Conservation (phyloP, 139 green algal species). For the Yamagishiella unicocca region DNA sequence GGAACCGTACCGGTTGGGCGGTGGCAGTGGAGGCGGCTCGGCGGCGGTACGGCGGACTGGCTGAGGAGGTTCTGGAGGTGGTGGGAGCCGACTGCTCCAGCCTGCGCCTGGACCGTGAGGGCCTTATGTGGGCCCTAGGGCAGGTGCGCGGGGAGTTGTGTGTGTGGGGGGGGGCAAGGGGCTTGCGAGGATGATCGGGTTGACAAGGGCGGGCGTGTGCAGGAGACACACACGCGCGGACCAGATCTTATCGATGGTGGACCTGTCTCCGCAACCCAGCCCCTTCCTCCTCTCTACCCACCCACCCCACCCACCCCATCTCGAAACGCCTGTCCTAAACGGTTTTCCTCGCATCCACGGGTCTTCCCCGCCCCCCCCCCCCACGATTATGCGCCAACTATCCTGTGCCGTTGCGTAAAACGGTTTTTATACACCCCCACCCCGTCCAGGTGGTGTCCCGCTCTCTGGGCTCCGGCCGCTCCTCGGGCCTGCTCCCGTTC, state of each 20-base stretch:
- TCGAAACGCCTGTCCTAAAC: no score
- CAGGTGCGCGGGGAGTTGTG: conserved; percentile 24
- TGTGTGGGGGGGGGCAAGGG: not conserved
- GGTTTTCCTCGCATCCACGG: no score
- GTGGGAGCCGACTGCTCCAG: not conserved
- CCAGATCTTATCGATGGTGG: no score
- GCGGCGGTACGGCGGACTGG: not conserved
- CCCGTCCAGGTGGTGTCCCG: conserved; percentile 48
- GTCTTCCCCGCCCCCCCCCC: no score
- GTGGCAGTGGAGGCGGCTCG: conserved; percentile 16
- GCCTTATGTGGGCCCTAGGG: conserved; percentile 37
- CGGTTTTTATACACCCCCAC: no score
- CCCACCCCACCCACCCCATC: no score
- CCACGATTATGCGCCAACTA: no score
- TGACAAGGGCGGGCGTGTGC: no score
- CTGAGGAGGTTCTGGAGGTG: conserved; percentile 28
- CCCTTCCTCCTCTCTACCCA: no score
- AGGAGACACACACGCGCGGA: no score
- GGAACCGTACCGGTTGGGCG: not conserved
- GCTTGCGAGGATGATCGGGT: not conserved
- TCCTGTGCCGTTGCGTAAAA: no score
- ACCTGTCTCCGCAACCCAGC: no score
- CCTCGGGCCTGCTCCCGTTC: conserved; percentile 30
- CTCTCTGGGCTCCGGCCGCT: not conserved
- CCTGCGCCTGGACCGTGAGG: conserved; percentile 4